These are phyloP conservation scores for Nakazawaea peltata DNA, from an alignment of 805 yeast species.

Conservation along the genomic window DNA sequence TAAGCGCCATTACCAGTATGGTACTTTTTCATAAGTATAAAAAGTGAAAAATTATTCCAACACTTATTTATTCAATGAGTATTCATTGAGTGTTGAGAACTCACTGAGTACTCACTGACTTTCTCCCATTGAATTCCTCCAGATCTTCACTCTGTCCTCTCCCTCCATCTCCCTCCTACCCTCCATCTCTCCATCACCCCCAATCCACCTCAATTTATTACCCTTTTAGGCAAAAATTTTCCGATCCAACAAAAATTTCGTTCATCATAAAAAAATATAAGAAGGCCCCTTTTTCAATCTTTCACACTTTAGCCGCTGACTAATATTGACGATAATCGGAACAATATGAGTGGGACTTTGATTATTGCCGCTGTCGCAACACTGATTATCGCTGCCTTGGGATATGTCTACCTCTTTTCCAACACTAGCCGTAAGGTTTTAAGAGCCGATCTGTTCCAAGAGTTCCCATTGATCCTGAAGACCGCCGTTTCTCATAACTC, in stretches of 20 bases:
- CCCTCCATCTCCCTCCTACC: not conserved
- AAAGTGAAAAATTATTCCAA: too few species aligned
- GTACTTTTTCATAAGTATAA: too few species aligned
- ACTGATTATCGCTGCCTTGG: constrained; percentile 24
- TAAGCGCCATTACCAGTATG: too few species aligned
- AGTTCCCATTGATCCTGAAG: constrained; percentile 76
- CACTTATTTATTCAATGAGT: too few species aligned
- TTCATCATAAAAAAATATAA: not conserved
- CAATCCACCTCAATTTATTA: not conserved
- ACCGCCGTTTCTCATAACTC: constrained; percentile 73
- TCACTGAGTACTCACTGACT: too few species aligned
- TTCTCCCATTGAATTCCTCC: too few species aligned
- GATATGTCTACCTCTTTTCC: constrained; percentile 24
- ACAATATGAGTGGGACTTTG: constrained; percentile 2
- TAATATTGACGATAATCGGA: not conserved
- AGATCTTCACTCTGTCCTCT: not conserved
- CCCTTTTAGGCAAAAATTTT: not conserved
- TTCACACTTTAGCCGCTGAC: too few species aligned
- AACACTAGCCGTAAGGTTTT: constrained; percentile 43
- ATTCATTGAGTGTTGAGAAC: too few species aligned
- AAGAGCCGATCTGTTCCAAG: constrained; percentile 57
- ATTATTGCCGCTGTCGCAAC: constrained; percentile 19
- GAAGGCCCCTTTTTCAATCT: too few species aligned
- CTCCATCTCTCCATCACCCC: not conserved
- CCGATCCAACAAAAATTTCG: not conserved